Conservation (phyloP, 352 stramenopile species). For the Globisporangium rhizosaccharum region DNA sequence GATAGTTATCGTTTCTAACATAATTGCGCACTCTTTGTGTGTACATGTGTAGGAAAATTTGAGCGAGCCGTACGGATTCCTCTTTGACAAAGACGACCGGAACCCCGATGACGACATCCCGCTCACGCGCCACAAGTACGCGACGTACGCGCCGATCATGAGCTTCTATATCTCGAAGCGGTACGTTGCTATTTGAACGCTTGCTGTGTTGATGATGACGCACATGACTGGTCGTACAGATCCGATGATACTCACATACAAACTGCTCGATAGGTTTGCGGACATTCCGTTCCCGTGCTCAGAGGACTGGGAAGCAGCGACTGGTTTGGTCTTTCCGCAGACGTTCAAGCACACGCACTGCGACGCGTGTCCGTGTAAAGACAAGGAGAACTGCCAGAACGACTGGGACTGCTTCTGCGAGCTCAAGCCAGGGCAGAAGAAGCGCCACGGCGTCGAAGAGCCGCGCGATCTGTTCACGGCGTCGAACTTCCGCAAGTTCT, state of each 20-base stretch:
- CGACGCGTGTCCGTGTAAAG: conserved; percentile 60
- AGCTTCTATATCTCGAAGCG: conserved; percentile 95
- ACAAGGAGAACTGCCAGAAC: conserved; percentile 66
- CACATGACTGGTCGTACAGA: background rate
- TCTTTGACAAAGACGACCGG: conserved; percentile 96
- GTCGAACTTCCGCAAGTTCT: conserved; percentile 96
- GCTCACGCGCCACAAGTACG: conserved; percentile 86
- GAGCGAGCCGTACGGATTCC: conserved; percentile 96
- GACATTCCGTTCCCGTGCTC: conserved; percentile 98
- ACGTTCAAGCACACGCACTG: conserved; percentile 88
- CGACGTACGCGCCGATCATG: conserved; percentile 95
- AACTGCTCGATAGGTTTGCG: conserved; percentile 70
- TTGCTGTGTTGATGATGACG: background rate
- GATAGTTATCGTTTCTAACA: background rate
- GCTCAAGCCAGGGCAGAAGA: conserved; percentile 40
- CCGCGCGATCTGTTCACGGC: conserved; percentile 95
- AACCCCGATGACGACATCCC: conserved; percentile 92
- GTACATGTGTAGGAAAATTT: conserved; percentile 81
- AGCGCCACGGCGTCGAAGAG: conserved; percentile 69
- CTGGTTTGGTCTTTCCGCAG: conserved; percentile 87
- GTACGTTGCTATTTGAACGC: conserved; percentile 10
- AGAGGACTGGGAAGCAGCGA: conserved; percentile 93
- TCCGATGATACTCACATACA: background rate
- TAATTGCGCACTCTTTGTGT: background rate
- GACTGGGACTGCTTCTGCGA: conserved; percentile 80